Conservation (phyloP, 345 rosid genomes). For the Lenwebbia sp. region DNA sequence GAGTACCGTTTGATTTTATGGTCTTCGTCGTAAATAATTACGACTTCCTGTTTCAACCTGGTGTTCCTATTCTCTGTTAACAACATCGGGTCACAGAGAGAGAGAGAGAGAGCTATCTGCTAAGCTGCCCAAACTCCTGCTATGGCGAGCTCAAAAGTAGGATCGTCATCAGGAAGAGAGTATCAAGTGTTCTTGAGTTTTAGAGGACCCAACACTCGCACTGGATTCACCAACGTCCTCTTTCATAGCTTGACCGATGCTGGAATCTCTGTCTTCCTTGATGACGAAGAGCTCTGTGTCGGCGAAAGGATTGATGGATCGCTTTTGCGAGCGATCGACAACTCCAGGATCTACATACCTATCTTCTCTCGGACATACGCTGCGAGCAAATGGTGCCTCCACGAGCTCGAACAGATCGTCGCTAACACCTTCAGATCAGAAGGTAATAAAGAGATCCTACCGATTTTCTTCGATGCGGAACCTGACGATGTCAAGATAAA, state of each 20-base stretch:
- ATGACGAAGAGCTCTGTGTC: background rate
- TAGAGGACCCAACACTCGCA: background rate
- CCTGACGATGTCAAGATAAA: background rate
- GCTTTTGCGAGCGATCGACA: background rate
- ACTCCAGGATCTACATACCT: background rate
- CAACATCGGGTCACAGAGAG: too few relatives aligned
- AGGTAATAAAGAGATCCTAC: background rate
- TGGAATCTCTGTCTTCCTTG: background rate
- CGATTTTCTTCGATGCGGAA: background rate
- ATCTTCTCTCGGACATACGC: background rate
- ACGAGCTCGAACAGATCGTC: fast-evolving
- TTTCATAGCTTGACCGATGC: background rate
- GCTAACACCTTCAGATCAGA: background rate
- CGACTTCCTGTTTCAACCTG: too few relatives aligned
- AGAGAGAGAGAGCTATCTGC: background rate
- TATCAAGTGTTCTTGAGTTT: background rate
- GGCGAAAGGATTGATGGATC: background rate
- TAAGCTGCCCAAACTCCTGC: background rate
- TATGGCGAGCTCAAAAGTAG: background rate
- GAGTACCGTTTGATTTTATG: too few relatives aligned
- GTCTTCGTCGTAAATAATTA: too few relatives aligned
- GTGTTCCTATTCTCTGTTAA: too few relatives aligned
- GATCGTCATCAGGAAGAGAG: background rate
- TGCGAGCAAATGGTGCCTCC: background rate
- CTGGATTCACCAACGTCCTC: background rate